Base-by-base conservation (phyloP, 495 filamentous ascomycete species). In the Penicillium chermesinum region DNA sequence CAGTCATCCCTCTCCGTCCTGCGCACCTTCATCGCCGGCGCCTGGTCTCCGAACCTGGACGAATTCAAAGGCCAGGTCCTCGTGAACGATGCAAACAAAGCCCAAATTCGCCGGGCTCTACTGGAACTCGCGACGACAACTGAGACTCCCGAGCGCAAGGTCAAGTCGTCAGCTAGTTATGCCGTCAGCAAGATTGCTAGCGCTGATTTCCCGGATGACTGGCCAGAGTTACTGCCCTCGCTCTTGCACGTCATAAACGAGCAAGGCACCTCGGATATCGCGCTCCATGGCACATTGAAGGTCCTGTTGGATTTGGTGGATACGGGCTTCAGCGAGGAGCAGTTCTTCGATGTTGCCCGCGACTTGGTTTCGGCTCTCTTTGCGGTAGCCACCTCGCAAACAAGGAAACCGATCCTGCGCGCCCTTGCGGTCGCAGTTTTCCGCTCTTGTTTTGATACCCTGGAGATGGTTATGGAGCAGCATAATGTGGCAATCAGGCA, bases 121-220 rank as follows among this genome's bases (percentile, higher is more conserved):
- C 73, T 98, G 14, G 77, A 86, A 25, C 73, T 97, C 20, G 86
- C 87, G 30, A 85, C 90, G n/a, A 79, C 77, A 46, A 73, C 71
- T 6, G 82, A 87, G 41, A 82, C 61, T 0, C 49, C 84, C 4
- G 86, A 95, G 58, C 79, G 89, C 53, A 95, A 90, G 65, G 80
- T 97, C 50, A 89, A 91, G 66, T 77, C 79, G 17, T 84, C 86
- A 5, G 88, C 93, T 19, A 91, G 91, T 63, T 86, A 84, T 59
- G 88, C 87, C n/a, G 88, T 96, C 44, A 89, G 88, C 74, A 96
- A 96, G 72, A 95, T 98, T 53, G 93, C 94, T 43, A 85, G 82
- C 48, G 80, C 82, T 58, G 93, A 98, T 70, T 98, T 91, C 62
- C 93, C 93, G 15, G 88, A 95, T 38, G 79, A 89, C 62, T 98